A percentile compares a stretch with the other conserved stretches of the same genome.
Conservation (phyloP, 2,329 filamentous ascomycete species). For the Nemania sp. region DNA sequence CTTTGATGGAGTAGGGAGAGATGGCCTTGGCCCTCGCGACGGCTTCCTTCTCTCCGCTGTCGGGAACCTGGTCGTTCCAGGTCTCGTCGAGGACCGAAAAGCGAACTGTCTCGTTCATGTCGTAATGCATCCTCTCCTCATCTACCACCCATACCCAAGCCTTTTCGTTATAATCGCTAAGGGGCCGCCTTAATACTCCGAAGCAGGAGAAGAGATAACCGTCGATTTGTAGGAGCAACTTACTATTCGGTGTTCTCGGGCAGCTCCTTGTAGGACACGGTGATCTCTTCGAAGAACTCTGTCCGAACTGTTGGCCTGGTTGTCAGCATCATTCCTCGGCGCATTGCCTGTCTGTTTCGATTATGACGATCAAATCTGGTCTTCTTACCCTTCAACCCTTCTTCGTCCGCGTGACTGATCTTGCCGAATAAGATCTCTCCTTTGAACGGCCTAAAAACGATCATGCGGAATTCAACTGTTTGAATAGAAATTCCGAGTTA, state of each 20-base stretch:
- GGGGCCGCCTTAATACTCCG: slow-evolving; percentile 30
- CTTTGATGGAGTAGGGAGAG: slow-evolving; percentile 72
- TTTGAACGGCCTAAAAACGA: slow-evolving; percentile 95
- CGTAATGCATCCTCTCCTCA: slow-evolving; percentile 78
- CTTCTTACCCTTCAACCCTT: slow-evolving; percentile 70
- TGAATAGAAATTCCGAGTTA: neutral
- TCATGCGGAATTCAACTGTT: slow-evolving; percentile 85
- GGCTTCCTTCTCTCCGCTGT: slow-evolving; percentile 64
- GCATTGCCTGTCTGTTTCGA: neutral
- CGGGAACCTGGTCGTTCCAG: slow-evolving; percentile 87
- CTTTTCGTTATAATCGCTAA: slow-evolving; percentile 72
- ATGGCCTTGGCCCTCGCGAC: slow-evolving; percentile 58
- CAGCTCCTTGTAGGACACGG: slow-evolving; percentile 74
- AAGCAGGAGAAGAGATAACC: slow-evolving; percentile 25
- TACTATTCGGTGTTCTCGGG: slow-evolving; percentile 79
- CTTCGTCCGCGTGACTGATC: slow-evolving; percentile 74
- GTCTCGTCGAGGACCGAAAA: slow-evolving; percentile 85
- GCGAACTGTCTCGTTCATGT: slow-evolving; percentile 85
- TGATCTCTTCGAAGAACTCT: slow-evolving; percentile 94
- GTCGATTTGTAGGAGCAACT: slow-evolving; percentile 41
- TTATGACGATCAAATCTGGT: neutral
- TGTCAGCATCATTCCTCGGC: slow-evolving; percentile 12
- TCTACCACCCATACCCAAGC: slow-evolving; percentile 86
- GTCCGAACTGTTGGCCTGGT: slow-evolving; percentile 64
- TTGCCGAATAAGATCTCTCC: slow-evolving; percentile 86